Evolutionary conservation across 257 asterid species (phyloP), one percentile per base, ranked within the genome.

Genomic region (Thymus mandschuricus): DNA sequence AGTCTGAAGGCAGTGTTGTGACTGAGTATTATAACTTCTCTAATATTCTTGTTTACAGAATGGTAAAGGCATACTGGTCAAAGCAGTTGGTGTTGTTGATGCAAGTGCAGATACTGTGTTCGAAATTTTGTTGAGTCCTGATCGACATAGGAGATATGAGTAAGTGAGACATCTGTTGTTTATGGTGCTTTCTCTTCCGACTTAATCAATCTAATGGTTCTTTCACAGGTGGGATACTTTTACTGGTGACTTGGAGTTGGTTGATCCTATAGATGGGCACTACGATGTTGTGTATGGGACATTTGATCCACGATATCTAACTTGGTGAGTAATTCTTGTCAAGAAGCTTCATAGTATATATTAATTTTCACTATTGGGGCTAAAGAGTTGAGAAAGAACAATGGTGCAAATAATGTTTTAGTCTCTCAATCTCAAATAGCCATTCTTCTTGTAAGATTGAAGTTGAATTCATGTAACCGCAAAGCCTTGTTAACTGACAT

Each of bases 101-200:
- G 99, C 99, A 10, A 86, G 83, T 86, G 96, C 97, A 72, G 96
- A 92, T 81, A 85, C 96, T 62, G 97, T 92, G 46, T 92, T 95
- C 80, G 97, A 92, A 50, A 85, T 92, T 75, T 78, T 95, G 66
- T 75, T 92, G 83, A 84, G 81, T 82, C 85, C 86, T 71, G 94
- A 92, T 59, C 89, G 87, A 69, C 97, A 73, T 46, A 82, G 58
- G 79, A 90, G 98, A 95, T 92, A 90, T 55, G 97, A 95, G 98
- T 92, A 78, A 78, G 95, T 83, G 72, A 21, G 69, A 69, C 72
- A 29, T 34, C 66, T 31, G 1, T 15, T 41, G 43, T 71, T 28
- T 58, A 72, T 38, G 38, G 57, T 43, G 51, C 56, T 35, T 81
- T 40, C 58, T 81, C 49, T 51, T 76, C 71, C 75, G 27, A 27